Conservation (phyloP, 2,329 filamentous ascomycete genomes). For the Cladophialophora carrionii region DNA sequence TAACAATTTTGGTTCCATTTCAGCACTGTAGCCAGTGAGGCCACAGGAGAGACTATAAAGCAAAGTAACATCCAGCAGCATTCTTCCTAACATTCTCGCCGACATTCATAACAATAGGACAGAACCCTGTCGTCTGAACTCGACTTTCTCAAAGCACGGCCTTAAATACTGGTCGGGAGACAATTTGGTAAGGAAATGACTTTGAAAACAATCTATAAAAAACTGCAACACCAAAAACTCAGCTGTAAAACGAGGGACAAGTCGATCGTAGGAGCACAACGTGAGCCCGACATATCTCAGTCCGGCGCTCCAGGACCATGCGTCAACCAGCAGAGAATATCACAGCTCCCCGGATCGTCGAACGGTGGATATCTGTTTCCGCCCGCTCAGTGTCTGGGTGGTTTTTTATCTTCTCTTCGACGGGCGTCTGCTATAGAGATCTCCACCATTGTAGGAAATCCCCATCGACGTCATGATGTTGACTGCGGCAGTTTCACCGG, state of each 20-base stretch:
- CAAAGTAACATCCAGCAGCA: neutral
- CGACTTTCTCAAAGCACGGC: neutral
- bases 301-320: constrained; percentile 21
- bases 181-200: neutral
- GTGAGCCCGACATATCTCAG: constrained; percentile 31
- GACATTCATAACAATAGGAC: neutral
- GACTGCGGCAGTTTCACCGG: constrained; percentile 48
- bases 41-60: neutral
- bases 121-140: neutral
- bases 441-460: constrained; percentile 43
- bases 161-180: neutral
- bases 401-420: constrained; percentile 28
- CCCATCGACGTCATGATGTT: constrained; percentile 47
- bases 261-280: constrained; percentile 8
- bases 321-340: constrained; percentile 21
- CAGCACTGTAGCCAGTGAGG: neutral
- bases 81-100: neutral
- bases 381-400: constrained; percentile 29
- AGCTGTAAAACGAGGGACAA: constrained; percentile 1
- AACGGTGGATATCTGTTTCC: constrained; percentile 9
- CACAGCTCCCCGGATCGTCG: constrained; percentile 19
- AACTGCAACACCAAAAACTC: constrained; percentile 9
- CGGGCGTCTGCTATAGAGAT: constrained; percentile 34
- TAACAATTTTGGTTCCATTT: neutral
- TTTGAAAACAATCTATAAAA: neutral